phyloP scores from a whole-genome alignment of 1,139 yeast genomes.

The Candida neerlandica region DNA sequence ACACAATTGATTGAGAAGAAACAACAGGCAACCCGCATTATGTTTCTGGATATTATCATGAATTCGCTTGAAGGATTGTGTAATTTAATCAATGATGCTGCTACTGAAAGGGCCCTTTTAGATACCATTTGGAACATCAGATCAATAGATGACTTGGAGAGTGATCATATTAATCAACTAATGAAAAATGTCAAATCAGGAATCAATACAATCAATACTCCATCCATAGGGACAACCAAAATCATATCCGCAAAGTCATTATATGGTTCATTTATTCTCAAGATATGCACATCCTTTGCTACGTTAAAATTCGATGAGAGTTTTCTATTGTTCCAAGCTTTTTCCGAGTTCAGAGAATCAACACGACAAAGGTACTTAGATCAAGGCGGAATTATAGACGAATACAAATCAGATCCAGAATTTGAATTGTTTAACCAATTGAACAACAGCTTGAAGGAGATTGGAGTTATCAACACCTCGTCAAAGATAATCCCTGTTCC shows the following conservation, averaged over 20 bases:
- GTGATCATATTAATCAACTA: slow-evolving; percentile 17
- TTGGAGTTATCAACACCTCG: slow-evolving; percentile 20
- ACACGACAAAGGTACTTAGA: slow-evolving; percentile 24
- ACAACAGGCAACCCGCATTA: background rate
- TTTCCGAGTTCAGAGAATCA: slow-evolving; percentile 51
- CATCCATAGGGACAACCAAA: slow-evolving; percentile 4
- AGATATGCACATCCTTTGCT: slow-evolving; percentile 50
- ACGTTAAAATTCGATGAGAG: slow-evolving; percentile 62
- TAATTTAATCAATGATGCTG: slow-evolving; percentile 2
- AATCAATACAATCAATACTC: background rate
- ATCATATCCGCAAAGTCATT: slow-evolving; percentile 36
- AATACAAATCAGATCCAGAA: slow-evolving; percentile 16
- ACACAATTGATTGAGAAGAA: slow-evolving; percentile 13
- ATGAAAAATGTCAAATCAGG: slow-evolving; percentile 5
- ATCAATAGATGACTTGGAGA: slow-evolving; percentile 37
- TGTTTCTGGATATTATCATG: slow-evolving; percentile 1
- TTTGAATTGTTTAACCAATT: slow-evolving; percentile 22
- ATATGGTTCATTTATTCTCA: slow-evolving; percentile 39
- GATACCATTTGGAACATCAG: slow-evolving; percentile 33
- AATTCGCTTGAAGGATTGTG: slow-evolving; percentile 8
- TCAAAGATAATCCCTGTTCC: slow-evolving; percentile 41
- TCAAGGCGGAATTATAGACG: slow-evolving; percentile 22
- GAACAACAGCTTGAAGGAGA: slow-evolving; percentile 24
- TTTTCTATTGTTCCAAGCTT: slow-evolving; percentile 54
- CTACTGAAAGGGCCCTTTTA: slow-evolving; percentile 13